A percentile compares a stretch with the other conserved stretches of the same genome.
Conservation (phyloP, 371 early-diverging fungal genomes). For the Mortierella sp. region DNA sequence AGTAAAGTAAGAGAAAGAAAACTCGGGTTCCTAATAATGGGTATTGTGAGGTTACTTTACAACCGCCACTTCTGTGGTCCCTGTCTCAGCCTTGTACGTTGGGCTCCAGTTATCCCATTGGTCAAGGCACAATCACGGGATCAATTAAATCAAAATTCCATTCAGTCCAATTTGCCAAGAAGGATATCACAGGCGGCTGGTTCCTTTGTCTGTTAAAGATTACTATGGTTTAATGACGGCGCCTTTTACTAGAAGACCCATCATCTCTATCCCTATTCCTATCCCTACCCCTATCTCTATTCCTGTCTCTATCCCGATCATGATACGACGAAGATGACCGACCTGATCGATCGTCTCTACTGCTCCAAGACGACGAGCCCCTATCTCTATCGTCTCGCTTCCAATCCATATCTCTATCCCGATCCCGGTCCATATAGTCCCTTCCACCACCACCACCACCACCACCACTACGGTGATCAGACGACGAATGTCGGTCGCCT, state of each 20-base stretch:
- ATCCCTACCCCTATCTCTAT: constrained; percentile 6
- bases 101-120: too few relatives aligned
- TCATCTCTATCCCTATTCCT: constrained; percentile 18
- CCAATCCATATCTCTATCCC: constrained; percentile 22
- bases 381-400: constrained; percentile 6
- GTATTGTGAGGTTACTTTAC: too few relatives aligned
- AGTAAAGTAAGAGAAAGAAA: background rate
- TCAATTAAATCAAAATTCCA: background rate
- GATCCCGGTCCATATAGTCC: constrained; percentile 21
- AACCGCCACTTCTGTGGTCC: background rate
- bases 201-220: background rate
- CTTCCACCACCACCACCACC: background rate
- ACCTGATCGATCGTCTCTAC: constrained; percentile 9
- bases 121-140: too few relatives aligned
- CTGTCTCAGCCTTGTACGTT: background rate
- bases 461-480: constrained; percentile 10
- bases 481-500: constrained; percentile 13
- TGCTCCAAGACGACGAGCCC: background rate
- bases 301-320: constrained; percentile 14
- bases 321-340: constrained; percentile 2
- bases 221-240: constrained; percentile 19
- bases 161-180: too few relatives aligned
- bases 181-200: background rate
- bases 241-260: constrained; percentile 30
- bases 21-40: too few relatives aligned